phyloP scores from a whole-genome alignment of 1,139 yeast genomes.

The Taphrina deformans region DNA sequence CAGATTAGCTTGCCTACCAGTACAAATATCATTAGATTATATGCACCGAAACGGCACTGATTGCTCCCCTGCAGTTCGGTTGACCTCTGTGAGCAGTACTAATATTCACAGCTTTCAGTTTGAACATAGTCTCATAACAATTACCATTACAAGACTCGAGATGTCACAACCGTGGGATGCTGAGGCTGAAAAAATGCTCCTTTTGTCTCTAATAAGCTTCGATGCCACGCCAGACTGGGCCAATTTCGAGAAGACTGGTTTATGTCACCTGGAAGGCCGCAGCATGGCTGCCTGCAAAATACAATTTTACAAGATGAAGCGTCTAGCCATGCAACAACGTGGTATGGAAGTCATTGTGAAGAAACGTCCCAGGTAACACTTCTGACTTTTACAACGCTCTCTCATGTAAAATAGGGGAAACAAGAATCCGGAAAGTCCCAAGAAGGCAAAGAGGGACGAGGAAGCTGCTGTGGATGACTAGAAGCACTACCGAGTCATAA shows the following conservation, averaged over 20 bases:
- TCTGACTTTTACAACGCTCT: background rate
- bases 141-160: too few species aligned
- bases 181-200: slow-evolving; percentile 1
- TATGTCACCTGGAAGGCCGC: background rate
- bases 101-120: too few species aligned
- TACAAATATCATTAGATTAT: background rate
- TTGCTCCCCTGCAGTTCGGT: too few species aligned
- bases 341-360: background rate
- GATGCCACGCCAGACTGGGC: background rate
- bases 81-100: too few species aligned
- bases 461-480: background rate
- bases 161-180: slow-evolving; percentile 2
- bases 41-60: too few species aligned
- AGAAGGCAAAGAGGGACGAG: background rate
- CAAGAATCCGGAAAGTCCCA: background rate
- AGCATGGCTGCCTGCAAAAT: background rate
- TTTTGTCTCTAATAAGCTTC: background rate
- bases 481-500: background rate
- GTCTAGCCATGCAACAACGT: background rate
- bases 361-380: background rate
- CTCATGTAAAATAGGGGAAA: background rate
- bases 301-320: slow-evolving; percentile 4
- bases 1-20: too few species aligned
- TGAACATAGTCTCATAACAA: too few species aligned
- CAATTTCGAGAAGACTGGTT: background rate